Evolutionary conservation across 1,284 basidiomycete species (phyloP).

Genomic region (Ustilago trichophora): DNA sequence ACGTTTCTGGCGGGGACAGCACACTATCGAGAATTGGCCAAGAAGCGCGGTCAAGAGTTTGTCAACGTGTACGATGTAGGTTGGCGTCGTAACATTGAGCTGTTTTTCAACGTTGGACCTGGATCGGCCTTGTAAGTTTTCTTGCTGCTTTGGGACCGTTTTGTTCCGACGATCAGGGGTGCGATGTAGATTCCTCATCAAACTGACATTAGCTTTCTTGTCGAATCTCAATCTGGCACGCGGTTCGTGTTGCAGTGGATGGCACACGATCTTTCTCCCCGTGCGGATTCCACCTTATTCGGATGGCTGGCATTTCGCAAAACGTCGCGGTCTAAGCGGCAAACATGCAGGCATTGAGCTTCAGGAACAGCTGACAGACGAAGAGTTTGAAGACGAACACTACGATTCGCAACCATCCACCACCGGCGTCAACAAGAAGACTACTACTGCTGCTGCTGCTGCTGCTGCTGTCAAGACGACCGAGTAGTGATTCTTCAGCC

Average conservation of each 20-base stretch:
- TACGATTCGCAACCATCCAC: conserved; percentile 10
- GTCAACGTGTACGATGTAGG: conserved; percentile 93
- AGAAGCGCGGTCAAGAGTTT: conserved; percentile 74
- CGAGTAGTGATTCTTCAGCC: too few species aligned
- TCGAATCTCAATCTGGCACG: too few species aligned
- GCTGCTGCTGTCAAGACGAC: too few species aligned
- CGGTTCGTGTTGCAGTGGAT: conserved; percentile 71
- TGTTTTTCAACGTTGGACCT: conserved; percentile 88
- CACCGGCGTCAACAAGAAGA: too few species aligned
- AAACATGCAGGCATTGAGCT: conserved; percentile 68
- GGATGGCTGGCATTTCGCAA: conserved; percentile 84
- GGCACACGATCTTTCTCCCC: conserved; percentile 82
- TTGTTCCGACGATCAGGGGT: too few species aligned
- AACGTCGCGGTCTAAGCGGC: conserved; percentile 72
- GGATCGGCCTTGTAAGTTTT: conserved; percentile 51
- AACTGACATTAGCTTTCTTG: too few species aligned
- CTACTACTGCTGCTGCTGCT: too few species aligned
- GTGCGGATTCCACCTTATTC: conserved; percentile 81
- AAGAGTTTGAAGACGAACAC: conserved; percentile 57
- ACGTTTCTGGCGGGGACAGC: too few species aligned
- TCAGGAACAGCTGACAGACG: conserved; percentile 71
- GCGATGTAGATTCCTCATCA: too few species aligned
- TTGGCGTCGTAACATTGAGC: conserved; percentile 74
- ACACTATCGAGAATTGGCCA: conserved; percentile 78
- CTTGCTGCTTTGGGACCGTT: too few species aligned